These are phyloP conservation scores for Sporisorium exsertum DNA, from an alignment of 1,284 basidiomycete genomes.

Conservation along the genomic window DNA sequence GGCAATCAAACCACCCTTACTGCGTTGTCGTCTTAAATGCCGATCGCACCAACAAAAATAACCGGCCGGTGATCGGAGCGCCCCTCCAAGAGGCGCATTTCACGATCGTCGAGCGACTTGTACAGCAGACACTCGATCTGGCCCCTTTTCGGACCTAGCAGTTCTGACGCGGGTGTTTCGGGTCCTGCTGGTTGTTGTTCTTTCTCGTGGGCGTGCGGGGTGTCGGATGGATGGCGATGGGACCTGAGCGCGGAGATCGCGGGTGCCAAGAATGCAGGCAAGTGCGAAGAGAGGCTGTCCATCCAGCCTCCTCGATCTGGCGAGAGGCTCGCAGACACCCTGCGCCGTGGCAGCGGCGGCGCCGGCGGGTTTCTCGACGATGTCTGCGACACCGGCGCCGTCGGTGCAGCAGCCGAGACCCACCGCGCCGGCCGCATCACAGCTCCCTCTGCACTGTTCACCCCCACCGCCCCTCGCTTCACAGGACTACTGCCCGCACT, in stretches of 20 bases:
- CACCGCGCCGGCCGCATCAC: not conserved
- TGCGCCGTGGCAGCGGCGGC: slow-evolving; percentile 8
- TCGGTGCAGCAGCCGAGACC: slow-evolving; percentile 2
- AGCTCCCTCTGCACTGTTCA: not conserved
- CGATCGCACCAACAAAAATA: slow-evolving; percentile 70
- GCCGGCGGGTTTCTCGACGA: not conserved
- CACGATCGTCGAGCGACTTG: slow-evolving; percentile 79
- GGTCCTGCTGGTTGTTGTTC: too few species aligned
- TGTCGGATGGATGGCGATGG: slow-evolving; percentile 10
- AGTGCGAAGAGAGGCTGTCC: slow-evolving; percentile 47
- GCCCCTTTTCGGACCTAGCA: slow-evolving; percentile 54
- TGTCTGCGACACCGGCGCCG: not conserved
- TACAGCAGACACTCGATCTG: slow-evolving; percentile 75
- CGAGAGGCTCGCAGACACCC: not conserved
- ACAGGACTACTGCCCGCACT: not conserved
- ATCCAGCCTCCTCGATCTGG: slow-evolving; percentile 28
- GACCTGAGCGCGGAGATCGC: slow-evolving; percentile 34
- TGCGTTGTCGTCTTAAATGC: slow-evolving; percentile 32
- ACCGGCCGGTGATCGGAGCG: slow-evolving; percentile 75
- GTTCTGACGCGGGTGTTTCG: not conserved
- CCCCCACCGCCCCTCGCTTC: not conserved
- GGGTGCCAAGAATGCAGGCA: slow-evolving; percentile 41
- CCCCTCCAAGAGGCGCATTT: slow-evolving; percentile 79
- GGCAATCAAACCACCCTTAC: too few species aligned
- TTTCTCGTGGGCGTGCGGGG: too few species aligned